These are phyloP conservation scores for Oryza meyeriana DNA, from an alignment of 176 grass and related monocot species.

Conservation along the genomic window DNA sequence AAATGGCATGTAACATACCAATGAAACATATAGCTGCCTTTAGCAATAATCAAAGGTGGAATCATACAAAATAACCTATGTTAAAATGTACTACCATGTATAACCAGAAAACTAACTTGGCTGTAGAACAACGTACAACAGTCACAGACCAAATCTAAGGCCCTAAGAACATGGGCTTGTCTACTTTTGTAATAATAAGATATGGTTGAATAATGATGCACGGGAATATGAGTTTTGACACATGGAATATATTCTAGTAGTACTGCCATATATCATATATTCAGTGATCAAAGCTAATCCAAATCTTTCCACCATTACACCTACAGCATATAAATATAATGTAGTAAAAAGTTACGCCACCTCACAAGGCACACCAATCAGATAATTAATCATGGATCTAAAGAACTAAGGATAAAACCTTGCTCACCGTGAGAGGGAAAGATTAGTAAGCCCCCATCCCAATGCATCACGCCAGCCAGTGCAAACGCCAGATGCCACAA, in stretches of 20 bases:
- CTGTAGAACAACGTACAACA: neutral
- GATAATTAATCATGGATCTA: neutral
- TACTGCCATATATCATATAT: neutral
- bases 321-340: neutral
- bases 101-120: neutral
- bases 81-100: neutral
- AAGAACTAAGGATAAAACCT: neutral
- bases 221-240: neutral
- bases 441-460: conserved; percentile 61
- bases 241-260: neutral
- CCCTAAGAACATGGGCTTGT: neutral
- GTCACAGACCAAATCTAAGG: neutral
- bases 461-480: conserved; percentile 84
- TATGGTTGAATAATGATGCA: neutral
- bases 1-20: neutral
- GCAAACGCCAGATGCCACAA: conserved; percentile 83
- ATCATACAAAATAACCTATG: neutral
- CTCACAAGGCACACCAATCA: neutral
- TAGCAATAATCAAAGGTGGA: neutral
- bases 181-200: neutral
- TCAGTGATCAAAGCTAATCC: neutral
- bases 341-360: neutral
- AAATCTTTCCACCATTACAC: neutral
- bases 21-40: neutral
- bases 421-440: conserved; percentile 73